These are phyloP conservation scores for Royoungia palumana DNA, from an alignment of 768 basidiomycete genomes.

Conservation along the genomic window DNA sequence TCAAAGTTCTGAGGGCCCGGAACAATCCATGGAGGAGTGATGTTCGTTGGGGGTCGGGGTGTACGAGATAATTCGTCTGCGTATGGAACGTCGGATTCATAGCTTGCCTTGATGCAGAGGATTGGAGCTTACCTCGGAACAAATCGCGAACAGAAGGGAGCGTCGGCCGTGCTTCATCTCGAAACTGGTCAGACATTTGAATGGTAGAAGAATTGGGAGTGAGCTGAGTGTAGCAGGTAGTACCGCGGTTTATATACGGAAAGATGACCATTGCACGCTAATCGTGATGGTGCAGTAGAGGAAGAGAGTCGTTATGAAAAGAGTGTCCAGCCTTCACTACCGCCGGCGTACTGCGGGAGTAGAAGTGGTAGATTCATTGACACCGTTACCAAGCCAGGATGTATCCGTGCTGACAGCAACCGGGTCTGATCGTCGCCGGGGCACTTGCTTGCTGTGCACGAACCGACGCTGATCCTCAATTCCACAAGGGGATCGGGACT, in stretches of 20 bases:
- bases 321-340: constrained; percentile 22
- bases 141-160: constrained; percentile 72
- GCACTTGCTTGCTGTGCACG: constrained; percentile 30
- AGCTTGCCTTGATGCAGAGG: not conserved
- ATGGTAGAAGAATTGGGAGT: constrained; percentile 15
- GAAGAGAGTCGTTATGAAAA: constrained; percentile 24
- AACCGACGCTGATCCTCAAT: constrained; percentile 28
- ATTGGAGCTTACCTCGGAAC: constrained; percentile 47
- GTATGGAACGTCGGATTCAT: constrained; percentile 1
- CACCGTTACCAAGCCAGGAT: constrained; percentile 26
- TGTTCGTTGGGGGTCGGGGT: constrained; percentile 36
- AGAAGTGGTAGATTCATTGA: constrained; percentile 20
- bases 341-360: constrained; percentile 23
- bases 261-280: constrained; percentile 21
- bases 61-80: constrained; percentile 49
- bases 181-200: constrained; percentile 29
- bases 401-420: constrained; percentile 27
- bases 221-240: constrained; percentile 1
- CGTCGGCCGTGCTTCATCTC: constrained; percentile 45
- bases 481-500: constrained; percentile 8
- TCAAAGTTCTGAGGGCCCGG: constrained; percentile 35
- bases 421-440: constrained; percentile 33
- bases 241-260: constrained; percentile 25
- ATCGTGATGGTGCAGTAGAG: constrained; percentile 23
- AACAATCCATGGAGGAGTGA: constrained; percentile 42